Base-by-base conservation (phyloP, 495 filamentous ascomycete genomes). In the Lichina pygmaea region DNA sequence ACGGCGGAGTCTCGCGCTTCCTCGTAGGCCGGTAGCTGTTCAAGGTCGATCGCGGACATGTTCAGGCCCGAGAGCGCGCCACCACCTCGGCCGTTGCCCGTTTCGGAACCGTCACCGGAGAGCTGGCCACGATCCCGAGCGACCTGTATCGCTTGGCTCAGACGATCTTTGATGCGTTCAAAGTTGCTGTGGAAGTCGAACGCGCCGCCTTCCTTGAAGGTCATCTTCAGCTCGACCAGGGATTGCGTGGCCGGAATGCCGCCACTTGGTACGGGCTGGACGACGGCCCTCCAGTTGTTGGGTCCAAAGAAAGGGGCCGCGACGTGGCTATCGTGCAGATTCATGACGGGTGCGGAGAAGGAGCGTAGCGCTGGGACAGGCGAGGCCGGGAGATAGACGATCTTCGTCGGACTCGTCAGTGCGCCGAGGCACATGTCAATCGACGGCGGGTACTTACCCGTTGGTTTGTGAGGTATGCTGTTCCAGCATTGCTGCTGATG, bases 291-390 rank as follows among this genome's bases (percentile, higher is more conserved):
- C 89, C 89, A 97, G 52, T 77, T 76, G 62, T 94, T 95, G 8
- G 91, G 78, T n/a, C 89, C 89, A 54, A 95, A 91, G 62, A 86
- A 92, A 2, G 91, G 85, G 2, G 86, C 81, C 7, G 78, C 72
- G 45, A 94, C 81, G 54, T 83, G 82, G n/a, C 75, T 78, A 58
- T 97, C 86, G 59, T 74, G 72, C 39, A 93, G 67, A 52, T 81
- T 79, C 43, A 86, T 68, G 45, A 94, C 75, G 16, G 89, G 89
- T 0, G 77, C 71, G 24, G 84, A 82, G 62, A 97, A 93, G 45
- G 85, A 93, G 53, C 81, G 75, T 52, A 95, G 69, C 31, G 70
- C 62, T 8, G 72, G 61, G 10, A 73, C 79, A 32, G 68, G 66
- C 30, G 69, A 67, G 39, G 73, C 62, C 10, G 89, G 86, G 32